Evolutionary conservation across 176 grass and related monocot genomes (phyloP), one percentile per base, ranked within the genome.

Genomic region (Thinopyrum elongatum): DNA sequence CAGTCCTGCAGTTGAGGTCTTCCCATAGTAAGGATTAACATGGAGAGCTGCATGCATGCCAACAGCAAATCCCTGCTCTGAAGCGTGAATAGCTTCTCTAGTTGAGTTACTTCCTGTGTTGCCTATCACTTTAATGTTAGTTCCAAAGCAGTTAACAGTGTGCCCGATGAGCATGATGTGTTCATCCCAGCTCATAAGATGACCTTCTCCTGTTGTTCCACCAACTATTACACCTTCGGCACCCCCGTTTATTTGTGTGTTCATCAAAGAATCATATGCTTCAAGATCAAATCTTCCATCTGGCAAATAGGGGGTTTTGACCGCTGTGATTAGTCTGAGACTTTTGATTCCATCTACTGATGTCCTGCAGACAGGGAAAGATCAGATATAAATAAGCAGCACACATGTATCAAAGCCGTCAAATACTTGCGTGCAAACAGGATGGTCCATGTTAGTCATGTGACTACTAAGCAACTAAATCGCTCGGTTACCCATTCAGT

Each of bases 101-200:
- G 97, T 96, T 36, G 97, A 96, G 79, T 96, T 96, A 82, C 97
- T 96, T 85, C 94, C 94, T 0, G 97, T 99, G 80, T 99, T 96
- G 64, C 97, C 97, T 73, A 95, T 94, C 49, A 98, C 93, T 83
- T 98, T 98, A 64, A 98, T 94, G 36, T 87, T 86, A 57, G 92
- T 83, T 57, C 97, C 97, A 90, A 99, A 99, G 75, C 97, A 99
- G 88, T 96, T 96, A 58, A 99, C 97, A 3, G 97, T 94, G 78
- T 99, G 97, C 16, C 90, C 97, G 23, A 96, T 99, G 42, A 99
- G 92, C 94, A 99, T 99, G 70, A 96, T 93, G 76, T 99, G 97
- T 72, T 99, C 97, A 58, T 99, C 97, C 97, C 97, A 99, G 82
- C 93, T 95, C 97, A 99, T 99, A 60, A 99, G 92, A 38, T 99